Evolutionary conservation across 305 asterid genomes (phyloP).

Genomic region (Striga hermonthica): DNA sequence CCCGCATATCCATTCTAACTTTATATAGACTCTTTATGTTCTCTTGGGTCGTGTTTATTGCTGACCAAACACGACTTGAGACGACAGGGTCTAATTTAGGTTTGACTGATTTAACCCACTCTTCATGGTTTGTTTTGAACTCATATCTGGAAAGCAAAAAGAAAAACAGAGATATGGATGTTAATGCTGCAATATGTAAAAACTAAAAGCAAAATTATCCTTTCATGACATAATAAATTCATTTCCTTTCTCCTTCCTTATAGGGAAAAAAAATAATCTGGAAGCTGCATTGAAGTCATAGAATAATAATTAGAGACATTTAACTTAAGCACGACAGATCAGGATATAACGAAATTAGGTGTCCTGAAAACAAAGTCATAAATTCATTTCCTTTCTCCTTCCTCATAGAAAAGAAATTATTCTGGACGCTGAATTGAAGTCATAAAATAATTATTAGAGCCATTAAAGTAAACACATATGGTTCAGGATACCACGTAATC

Average conservation of each 20-base stretch:
- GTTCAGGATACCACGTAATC: conserved; percentile 15
- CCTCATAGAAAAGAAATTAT: background rate
- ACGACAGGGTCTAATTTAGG: conserved; percentile 59
- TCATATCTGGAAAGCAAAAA: conserved; percentile 59
- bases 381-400: conserved; percentile 10
- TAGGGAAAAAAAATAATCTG: too few relatives aligned
- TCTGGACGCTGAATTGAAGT: background rate
- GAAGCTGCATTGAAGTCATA: too few relatives aligned
- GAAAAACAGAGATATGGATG: conserved; percentile 23
- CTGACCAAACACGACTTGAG: conserved; percentile 55
- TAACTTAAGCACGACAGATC: background rate
- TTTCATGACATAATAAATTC: conserved; percentile 9
- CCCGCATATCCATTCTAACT: conserved; percentile 79
- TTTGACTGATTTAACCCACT: conserved; percentile 73
- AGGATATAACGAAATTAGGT: background rate
- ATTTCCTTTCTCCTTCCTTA: conserved; percentile 13
- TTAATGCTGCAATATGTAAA: conserved; percentile 13
- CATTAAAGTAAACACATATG: conserved; percentile 7
- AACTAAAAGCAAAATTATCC: background rate
- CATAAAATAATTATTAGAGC: conserved; percentile 16
- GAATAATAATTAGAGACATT: too few relatives aligned
- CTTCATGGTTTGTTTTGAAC: conserved; percentile 83
- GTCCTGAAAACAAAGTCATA: background rate
- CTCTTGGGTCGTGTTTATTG: conserved; percentile 54
- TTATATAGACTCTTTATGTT: conserved; percentile 70